Base-by-base conservation (phyloP, 139 green algal genomes). In the Chlamydomonas sphaeroides region DNA sequence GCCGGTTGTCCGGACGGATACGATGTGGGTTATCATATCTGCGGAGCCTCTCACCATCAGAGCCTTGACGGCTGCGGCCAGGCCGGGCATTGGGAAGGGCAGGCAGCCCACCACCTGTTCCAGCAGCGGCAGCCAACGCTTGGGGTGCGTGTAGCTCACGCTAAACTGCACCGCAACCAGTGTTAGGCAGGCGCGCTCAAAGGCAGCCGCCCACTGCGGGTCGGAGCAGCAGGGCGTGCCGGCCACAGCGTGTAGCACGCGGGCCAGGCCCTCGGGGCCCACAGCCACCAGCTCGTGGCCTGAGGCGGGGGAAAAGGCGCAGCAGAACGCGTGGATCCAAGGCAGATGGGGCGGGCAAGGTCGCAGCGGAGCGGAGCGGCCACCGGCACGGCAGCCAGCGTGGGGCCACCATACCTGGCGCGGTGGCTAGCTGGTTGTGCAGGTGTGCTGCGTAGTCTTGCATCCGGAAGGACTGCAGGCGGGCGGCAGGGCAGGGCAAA, bases 81-180 rank as follows among this genome's bases (percentile, higher is more conserved):
- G 77, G 17, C 3, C 49, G 20, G 77, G 77, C 65, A 84, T 75
- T 48, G 77, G 65, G 65, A 67, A 84, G 17, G 65, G 77, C 49
- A 84, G 65, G 41, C 32, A 41, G 25, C 32, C 30, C 3, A 42
- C 77, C 14, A 32, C 57, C 11, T 48, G 48, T 17, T 61, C 28
- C 48, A 84, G 33, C 36, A 84, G 49, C 5, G 33, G 35, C 36
- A 75, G 26, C 77, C 77, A 84, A 26, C 77, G 77, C 65, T 84
- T 75, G 45, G 77, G 77, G 45, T 84, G 77, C 35, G 77, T 84
- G 65, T 76, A 84, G 7, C 77, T 65, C 26, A 84, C 65, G 6
- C 35, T n/a, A 28, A 84, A 84, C 65, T 84, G 77, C 48, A 84
- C 77, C 11, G 48, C 28, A 5, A 84, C 26, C 63, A 84, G 18